Evolutionary conservation across 225 moss, liverwort and hornwort genomes (phyloP).

Genomic region (Straminergon stramineum): DNA sequence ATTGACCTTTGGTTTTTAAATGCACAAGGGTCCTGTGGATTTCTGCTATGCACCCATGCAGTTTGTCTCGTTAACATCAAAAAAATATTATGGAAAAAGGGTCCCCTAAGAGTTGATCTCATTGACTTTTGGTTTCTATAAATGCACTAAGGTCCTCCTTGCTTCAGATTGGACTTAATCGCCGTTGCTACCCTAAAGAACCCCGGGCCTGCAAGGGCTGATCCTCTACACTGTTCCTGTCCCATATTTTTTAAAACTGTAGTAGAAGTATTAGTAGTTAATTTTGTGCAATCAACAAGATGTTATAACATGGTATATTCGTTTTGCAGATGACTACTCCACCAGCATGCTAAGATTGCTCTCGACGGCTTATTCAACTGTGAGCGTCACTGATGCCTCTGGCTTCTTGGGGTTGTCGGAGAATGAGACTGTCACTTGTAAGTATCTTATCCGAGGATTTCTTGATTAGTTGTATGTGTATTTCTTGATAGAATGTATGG

Average conservation of each 20-base stretch:
- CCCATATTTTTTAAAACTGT: background rate
- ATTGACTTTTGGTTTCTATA: background rate
- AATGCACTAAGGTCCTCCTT: background rate
- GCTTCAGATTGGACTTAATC: background rate
- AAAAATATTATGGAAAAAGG: too few species aligned
- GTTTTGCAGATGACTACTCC: constrained; percentile 60
- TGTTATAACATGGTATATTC: background rate
- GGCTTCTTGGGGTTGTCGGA: constrained; percentile 85
- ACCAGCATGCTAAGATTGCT: constrained; percentile 76
- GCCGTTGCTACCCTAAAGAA: background rate
- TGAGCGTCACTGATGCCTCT: constrained; percentile 80
- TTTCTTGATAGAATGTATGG: background rate
- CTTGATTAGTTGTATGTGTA: background rate
- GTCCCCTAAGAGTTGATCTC: background rate
- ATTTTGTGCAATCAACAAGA: background rate
- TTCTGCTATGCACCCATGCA: background rate
- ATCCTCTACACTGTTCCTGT: background rate
- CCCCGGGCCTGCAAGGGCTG: too few species aligned
- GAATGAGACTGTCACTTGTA: constrained; percentile 73
- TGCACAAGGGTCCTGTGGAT: background rate
- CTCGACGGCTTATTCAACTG: constrained; percentile 86
- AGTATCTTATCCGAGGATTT: constrained; percentile 14
- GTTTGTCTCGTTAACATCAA: background rate
- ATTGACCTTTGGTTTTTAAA: background rate
- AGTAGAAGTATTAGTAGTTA: background rate